Evolutionary conservation across 176 grass and related monocot genomes (phyloP).

Genomic region (Coix lacrymajobi): DNA sequence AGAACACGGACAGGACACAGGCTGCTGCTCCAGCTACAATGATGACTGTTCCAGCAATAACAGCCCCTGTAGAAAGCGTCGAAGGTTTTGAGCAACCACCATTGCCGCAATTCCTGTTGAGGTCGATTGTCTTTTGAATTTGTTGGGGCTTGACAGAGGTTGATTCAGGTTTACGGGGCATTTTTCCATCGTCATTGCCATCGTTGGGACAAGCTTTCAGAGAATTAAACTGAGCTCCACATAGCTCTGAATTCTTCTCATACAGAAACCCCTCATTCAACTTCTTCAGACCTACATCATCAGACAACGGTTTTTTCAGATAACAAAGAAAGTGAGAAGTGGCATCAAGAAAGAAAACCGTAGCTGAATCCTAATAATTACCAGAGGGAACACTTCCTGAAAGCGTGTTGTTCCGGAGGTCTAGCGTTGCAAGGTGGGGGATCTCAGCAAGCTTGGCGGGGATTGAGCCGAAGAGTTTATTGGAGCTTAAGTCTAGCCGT

Average conservation of each 20-base stretch:
- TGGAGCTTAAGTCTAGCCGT: constrained; percentile 82
- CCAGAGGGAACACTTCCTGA: constrained; percentile 77
- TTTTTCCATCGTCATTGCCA: constrained; percentile 9
- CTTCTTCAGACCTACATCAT: constrained; percentile 55
- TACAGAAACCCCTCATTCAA: constrained; percentile 54
- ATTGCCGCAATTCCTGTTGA: constrained; percentile 12
- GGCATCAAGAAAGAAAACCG: neutral
- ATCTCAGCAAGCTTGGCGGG: constrained; percentile 61
- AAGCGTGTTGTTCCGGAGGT: constrained; percentile 67
- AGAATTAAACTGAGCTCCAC: constrained; percentile 55
- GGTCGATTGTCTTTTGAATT: constrained; percentile 35
- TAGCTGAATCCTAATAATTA: constrained; percentile 21
- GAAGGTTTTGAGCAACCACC: constrained; percentile 27
- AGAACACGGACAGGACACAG: constrained; percentile 43
- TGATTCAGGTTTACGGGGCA: constrained; percentile 72
- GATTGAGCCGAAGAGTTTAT: constrained; percentile 70
- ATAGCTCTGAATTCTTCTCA: constrained; percentile 63
- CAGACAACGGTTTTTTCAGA: constrained; percentile 8
- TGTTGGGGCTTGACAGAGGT: constrained; percentile 41
- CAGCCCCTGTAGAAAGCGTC: constrained; percentile 32
- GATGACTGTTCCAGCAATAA: constrained; percentile 47
- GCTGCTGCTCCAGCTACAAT: constrained; percentile 37
- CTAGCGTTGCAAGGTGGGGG: constrained; percentile 40
- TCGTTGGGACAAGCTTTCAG: constrained; percentile 45
- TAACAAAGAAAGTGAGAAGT: neutral